Percentiles rank a stretch among this genome's conserved stretches.
Evolutionary conservation across 164 flowering plant species (phyloP).

Genomic region (Macadamia tetraphylla): DNA sequence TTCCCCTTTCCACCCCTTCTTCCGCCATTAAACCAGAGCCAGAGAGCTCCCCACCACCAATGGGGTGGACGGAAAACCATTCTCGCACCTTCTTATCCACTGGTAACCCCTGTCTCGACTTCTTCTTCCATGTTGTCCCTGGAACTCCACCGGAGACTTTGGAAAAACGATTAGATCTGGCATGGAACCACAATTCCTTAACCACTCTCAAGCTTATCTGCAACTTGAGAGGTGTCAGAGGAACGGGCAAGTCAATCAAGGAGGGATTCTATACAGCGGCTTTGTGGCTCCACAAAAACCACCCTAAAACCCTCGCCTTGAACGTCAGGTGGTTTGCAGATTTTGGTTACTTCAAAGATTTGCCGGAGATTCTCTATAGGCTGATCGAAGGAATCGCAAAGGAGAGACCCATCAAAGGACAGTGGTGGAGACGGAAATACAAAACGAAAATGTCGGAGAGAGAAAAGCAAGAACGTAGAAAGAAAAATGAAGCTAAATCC

Average conservation of each 20-base stretch:
- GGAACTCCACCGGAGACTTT: constrained; percentile 28
- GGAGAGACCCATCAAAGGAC: neutral
- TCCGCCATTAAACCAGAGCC: neutral
- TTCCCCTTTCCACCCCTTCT: neutral
- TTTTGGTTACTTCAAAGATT: constrained; percentile 36
- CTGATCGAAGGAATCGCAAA: constrained; percentile 25
- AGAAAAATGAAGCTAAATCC: too few species aligned
- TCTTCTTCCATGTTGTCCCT: constrained; percentile 45
- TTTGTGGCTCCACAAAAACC: constrained; percentile 38
- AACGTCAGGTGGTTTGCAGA: constrained; percentile 23
- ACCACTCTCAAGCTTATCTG: constrained; percentile 50
- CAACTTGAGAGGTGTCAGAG: constrained; percentile 48
- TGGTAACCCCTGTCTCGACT: constrained; percentile 49
- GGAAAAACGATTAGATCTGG: constrained; percentile 14
- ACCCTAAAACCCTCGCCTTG: constrained; percentile 31
- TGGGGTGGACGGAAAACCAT: constrained; percentile 39
- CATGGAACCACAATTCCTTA: constrained; percentile 39
- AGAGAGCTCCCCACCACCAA: constrained; percentile 9
- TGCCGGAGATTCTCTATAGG: constrained; percentile 35
- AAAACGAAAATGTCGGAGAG: constrained; percentile 2
- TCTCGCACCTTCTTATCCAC: constrained; percentile 40
- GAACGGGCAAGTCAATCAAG: constrained; percentile 43
- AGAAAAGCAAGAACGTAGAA: too few species aligned
- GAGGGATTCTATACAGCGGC: constrained; percentile 36
- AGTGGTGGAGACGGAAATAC: constrained; percentile 11